phyloP scores from a whole-genome alignment of 2,329 filamentous ascomycete genomes.

The Sporothrix euskadiensis region DNA sequence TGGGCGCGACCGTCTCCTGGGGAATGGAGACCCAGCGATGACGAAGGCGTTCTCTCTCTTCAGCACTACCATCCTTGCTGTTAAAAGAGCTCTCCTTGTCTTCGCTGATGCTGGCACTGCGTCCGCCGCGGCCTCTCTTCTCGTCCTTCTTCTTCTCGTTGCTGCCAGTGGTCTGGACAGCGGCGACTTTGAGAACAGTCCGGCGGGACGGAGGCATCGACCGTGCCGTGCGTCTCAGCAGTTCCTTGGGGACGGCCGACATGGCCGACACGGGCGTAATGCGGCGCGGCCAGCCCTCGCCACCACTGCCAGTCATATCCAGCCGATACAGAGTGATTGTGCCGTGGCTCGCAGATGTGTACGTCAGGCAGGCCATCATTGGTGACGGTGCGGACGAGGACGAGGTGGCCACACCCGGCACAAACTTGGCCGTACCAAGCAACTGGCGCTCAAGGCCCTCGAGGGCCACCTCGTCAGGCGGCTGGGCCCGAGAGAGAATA shows the following conservation, averaged over 20 bases:
- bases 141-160: neutral
- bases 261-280: slow-evolving; percentile 32
- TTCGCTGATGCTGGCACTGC: slow-evolving; percentile 8
- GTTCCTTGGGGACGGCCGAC: slow-evolving; percentile 33
- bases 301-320: slow-evolving; percentile 26
- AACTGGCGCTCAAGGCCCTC: slow-evolving; percentile 33
- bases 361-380: slow-evolving; percentile 33
- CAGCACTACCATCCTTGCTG: neutral
- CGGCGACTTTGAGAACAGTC: slow-evolving; percentile 28
- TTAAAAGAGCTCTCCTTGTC: slow-evolving; percentile 6
- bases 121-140: neutral
- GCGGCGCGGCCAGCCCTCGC: slow-evolving; percentile 31
- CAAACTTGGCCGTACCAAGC: slow-evolving; percentile 32
- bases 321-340: slow-evolving; percentile 32
- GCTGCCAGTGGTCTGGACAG: neutral
- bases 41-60: neutral
- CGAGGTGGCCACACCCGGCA: neutral
- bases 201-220: slow-evolving; percentile 31
- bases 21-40: slow-evolving; percentile 31
- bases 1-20: slow-evolving; percentile 24
- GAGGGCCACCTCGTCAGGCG: slow-evolving; percentile 30
- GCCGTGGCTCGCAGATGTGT: slow-evolving; percentile 29
- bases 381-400: neutral
- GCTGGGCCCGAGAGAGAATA: slow-evolving; percentile 16
- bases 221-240: slow-evolving; percentile 31